phyloP scores from a whole-genome alignment of 1,284 basidiomycete species.

The Microbotryum violaceum region DNA sequence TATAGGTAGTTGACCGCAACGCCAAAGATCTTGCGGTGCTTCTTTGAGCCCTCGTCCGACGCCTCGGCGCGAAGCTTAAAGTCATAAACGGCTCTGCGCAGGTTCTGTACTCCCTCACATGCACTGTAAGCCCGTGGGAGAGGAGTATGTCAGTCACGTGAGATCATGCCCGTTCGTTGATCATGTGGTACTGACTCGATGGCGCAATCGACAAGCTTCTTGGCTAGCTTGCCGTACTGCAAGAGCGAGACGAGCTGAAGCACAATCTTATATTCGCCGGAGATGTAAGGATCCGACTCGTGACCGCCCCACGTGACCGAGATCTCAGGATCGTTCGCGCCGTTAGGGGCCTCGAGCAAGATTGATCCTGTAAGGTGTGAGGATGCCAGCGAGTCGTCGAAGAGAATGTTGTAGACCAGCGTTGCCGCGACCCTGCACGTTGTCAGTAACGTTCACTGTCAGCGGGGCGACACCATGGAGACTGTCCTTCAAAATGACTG shows the following conservation, averaged over 20 bases:
- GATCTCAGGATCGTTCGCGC: constrained; percentile 25
- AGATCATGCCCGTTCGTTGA: not conserved
- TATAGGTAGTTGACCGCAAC: constrained; percentile 55
- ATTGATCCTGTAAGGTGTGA: constrained; percentile 11
- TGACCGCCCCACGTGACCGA: constrained; percentile 35
- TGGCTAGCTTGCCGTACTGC: constrained; percentile 75
- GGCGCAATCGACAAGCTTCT: constrained; percentile 77
- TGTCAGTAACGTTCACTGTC: not conserved
- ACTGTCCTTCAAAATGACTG: not conserved
- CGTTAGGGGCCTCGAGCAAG: constrained; percentile 1
- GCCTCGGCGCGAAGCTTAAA: constrained; percentile 86
- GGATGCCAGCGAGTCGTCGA: constrained; percentile 3
- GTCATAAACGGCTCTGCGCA: constrained; percentile 84
- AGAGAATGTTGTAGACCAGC: constrained; percentile 68
- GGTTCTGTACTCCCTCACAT: constrained; percentile 73
- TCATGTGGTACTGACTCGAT: constrained; percentile 51
- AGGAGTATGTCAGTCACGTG: not conserved
- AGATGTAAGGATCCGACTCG: constrained; percentile 39
- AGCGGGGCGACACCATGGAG: too few relatives aligned
- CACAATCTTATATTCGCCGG: constrained; percentile 95
- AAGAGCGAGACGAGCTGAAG: constrained; percentile 86
- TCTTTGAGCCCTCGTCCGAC: constrained; percentile 65
- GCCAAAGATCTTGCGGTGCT: constrained; percentile 63
- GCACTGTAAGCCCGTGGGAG: not conserved
- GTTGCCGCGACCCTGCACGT: constrained; percentile 61